Percentiles rank a stretch among this genome's conserved stretches.
phyloP scores from a whole-genome alignment of 352 stramenopile genomes.

The Globisporangium nunn region DNA sequence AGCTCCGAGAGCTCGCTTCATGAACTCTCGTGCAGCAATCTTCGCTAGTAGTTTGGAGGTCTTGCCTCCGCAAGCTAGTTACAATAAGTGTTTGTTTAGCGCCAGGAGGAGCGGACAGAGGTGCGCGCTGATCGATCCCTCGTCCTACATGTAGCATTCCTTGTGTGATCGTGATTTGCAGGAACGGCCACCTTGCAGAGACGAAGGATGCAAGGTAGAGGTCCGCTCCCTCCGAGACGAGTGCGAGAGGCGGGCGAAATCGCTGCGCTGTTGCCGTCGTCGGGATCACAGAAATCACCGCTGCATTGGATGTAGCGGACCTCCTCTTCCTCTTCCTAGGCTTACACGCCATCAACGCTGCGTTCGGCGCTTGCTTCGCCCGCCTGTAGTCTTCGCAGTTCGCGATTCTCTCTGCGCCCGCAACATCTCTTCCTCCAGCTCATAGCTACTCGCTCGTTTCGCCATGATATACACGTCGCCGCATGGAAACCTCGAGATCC shows the following conservation, averaged over 20 bases:
- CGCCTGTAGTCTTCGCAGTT: not conserved
- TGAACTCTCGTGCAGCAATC: no score
- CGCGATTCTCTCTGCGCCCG: not conserved
- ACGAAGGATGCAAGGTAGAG: no score
- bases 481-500: constrained; percentile 3
- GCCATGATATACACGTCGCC: constrained; percentile 8
- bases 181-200: no score
- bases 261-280: not conserved
- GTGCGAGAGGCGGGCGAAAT: not conserved
- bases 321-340: not conserved
- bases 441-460: not conserved
- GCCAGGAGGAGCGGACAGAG: no score
- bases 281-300: not conserved
- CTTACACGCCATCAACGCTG: not conserved
- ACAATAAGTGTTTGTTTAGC: no score
- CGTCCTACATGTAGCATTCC: no score
- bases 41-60: no score
- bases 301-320: not conserved
- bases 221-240: no score
- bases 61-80: no score
- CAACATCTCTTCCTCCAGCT: not conserved
- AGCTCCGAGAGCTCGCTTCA: no score
- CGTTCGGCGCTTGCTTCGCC: not conserved
- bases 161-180: no score
- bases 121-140: no score